Conservation (phyloP, 495 filamentous ascomycete species). For the Ascobolus immersus region DNA sequence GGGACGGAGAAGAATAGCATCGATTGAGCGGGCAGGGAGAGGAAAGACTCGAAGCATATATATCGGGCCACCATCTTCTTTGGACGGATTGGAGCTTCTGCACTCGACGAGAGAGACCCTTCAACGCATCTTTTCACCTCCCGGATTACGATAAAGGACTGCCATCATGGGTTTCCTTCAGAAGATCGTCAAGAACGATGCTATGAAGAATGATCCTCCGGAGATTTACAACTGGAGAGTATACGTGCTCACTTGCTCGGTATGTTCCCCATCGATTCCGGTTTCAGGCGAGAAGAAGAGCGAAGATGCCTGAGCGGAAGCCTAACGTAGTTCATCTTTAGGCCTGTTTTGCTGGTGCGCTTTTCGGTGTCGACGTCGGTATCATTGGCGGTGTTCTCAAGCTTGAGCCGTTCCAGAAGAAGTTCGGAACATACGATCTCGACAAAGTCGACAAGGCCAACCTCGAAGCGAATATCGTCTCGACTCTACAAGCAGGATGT, state of each 20-base stretch:
- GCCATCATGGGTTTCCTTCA: slow-evolving; percentile 24
- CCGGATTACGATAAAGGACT: too few relatives aligned
- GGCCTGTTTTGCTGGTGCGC: slow-evolving; percentile 56
- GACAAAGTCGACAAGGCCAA: slow-evolving; percentile 15
- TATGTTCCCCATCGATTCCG: slow-evolving; percentile 18
- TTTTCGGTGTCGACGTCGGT: slow-evolving; percentile 40
- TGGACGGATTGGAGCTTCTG: too few relatives aligned
- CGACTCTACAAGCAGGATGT: slow-evolving; percentile 37
- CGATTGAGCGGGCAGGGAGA: too few relatives aligned
- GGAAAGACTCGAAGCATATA: too few relatives aligned
- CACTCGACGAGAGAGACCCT: too few relatives aligned
- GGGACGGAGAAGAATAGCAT: too few relatives aligned
- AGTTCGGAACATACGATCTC: slow-evolving; percentile 22
- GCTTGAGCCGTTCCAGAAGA: slow-evolving; percentile 23
- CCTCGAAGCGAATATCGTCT: slow-evolving; percentile 32
- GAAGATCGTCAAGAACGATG: slow-evolving; percentile 51
- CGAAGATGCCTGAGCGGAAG: slow-evolving; percentile 4
- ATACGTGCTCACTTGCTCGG: slow-evolving; percentile 40
- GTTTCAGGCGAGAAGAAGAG: neutral
- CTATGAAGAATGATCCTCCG: slow-evolving; percentile 44
- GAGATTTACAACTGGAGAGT: slow-evolving; percentile 64
- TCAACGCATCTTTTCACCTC: too few relatives aligned
- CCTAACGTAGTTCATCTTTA: slow-evolving; percentile 11
- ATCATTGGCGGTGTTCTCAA: slow-evolving; percentile 40
- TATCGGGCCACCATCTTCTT: too few relatives aligned